These are phyloP conservation scores for Carex arenaria DNA, from an alignment of 202 grass and related monocot species.

Conservation along the genomic window DNA sequence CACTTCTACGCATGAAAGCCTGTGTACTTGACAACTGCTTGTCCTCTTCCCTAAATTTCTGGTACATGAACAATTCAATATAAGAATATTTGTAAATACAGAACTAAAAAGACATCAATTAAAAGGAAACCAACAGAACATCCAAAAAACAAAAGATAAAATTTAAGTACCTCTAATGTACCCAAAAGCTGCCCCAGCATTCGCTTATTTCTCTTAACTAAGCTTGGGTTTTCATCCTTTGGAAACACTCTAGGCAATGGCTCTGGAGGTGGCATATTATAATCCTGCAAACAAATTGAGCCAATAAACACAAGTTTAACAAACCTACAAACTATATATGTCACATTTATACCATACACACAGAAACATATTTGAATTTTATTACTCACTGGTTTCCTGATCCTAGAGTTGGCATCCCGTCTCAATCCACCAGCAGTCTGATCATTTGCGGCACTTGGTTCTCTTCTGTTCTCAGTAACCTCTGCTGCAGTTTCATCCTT, in stretches of 20 bases:
- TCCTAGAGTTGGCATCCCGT: slow-evolving; percentile 27
- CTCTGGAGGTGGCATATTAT: slow-evolving; percentile 68
- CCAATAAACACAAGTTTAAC: slow-evolving; percentile 10
- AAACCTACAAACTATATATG: background rate
- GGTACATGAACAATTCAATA: slow-evolving; percentile 23
- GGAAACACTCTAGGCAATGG: slow-evolving; percentile 79
- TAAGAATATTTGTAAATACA: slow-evolving; percentile 9
- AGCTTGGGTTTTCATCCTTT: slow-evolving; percentile 58
- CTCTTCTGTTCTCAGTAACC: slow-evolving; percentile 13
- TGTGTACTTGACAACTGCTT: slow-evolving; percentile 65
- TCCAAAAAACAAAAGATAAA: background rate
- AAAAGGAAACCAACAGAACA: background rate
- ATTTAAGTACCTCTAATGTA: slow-evolving; percentile 65
- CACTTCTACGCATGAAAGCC: slow-evolving; percentile 86
- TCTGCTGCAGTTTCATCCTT: slow-evolving; percentile 26
- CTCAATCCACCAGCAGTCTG: slow-evolving; percentile 25
- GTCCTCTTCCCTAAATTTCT: slow-evolving; percentile 97
- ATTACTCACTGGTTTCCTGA: slow-evolving; percentile 4
- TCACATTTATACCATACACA: background rate
- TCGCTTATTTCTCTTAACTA: slow-evolving; percentile 85
- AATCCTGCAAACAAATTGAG: slow-evolving; percentile 44
- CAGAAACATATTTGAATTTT: background rate
- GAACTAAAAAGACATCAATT: background rate
- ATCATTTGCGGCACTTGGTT: background rate
- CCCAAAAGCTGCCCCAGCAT: slow-evolving; percentile 92